Evolutionary conservation across 345 rosid genomes (phyloP).

Genomic region (Eutrema japonicum): DNA sequence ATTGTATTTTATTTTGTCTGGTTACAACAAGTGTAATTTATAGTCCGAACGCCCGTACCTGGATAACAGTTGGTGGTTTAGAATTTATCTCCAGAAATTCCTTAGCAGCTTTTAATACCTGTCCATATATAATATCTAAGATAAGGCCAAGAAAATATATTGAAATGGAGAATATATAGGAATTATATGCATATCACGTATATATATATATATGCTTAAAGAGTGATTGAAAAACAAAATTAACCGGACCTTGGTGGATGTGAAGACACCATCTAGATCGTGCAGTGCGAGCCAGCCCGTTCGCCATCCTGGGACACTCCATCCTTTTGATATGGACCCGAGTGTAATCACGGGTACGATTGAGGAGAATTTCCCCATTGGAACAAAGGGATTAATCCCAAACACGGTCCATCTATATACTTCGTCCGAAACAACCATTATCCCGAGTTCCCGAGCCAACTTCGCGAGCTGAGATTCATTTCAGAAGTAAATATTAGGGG

Average conservation of each 20-base stretch:
- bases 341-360: slow-evolving; percentile 55
- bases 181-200: neutral
- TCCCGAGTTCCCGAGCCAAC: slow-evolving; percentile 52
- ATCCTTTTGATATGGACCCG: slow-evolving; percentile 65
- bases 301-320: slow-evolving; percentile 67
- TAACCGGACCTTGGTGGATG: slow-evolving; percentile 43
- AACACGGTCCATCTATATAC: slow-evolving; percentile 52
- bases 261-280: slow-evolving; percentile 50
- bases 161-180: too few relatives aligned
- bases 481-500: neutral
- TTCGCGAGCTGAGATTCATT: slow-evolving; percentile 48
- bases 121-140: neutral
- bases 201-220: neutral
- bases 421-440: slow-evolving; percentile 60
- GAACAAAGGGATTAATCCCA: slow-evolving; percentile 52
- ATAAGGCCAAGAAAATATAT: neutral
- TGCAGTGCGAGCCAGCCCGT: slow-evolving; percentile 54
- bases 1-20: neutral
- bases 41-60: slow-evolving; percentile 15
- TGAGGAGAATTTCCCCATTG: slow-evolving; percentile 56
- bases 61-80: slow-evolving; percentile 56
- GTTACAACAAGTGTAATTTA: neutral
- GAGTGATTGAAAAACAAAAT: neutral
- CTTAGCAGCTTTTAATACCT: slow-evolving; percentile 51
- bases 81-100: slow-evolving; percentile 40